Evolutionary conservation across 1,284 basidiomycete genomes (phyloP).

Genomic region (Trametes sp.): DNA sequence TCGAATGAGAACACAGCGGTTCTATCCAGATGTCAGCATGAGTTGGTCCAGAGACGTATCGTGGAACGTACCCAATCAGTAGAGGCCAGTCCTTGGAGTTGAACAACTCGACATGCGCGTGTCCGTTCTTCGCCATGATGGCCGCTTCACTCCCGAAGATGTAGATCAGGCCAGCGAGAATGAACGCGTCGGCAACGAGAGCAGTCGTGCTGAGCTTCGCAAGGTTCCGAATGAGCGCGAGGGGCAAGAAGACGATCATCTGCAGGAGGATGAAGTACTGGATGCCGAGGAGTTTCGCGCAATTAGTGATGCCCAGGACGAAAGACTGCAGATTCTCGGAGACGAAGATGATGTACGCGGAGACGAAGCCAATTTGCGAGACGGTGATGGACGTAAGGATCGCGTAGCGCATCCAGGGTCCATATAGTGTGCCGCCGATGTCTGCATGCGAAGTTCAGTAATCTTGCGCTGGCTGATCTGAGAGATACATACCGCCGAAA

Average conservation of each 20-base stretch:
- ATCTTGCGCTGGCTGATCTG: background rate
- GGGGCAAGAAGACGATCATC: constrained; percentile 86
- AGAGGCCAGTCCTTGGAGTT: constrained; percentile 91
- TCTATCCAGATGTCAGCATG: constrained; percentile 46
- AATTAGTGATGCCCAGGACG: constrained; percentile 85
- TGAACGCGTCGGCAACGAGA: constrained; percentile 94
- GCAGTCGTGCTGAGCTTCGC: constrained; percentile 94
- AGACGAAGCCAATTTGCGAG: constrained; percentile 91
- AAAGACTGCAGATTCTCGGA: constrained; percentile 93
- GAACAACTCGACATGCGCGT: constrained; percentile 89
- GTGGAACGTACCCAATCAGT: constrained; percentile 80
- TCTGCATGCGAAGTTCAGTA: constrained; percentile 57
- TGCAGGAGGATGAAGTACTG: constrained; percentile 87
- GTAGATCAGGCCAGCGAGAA: constrained; percentile 88
- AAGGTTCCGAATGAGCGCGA: constrained; percentile 88
- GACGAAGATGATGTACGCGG: constrained; percentile 96
- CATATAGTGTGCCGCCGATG: constrained; percentile 93
- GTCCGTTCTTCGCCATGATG: constrained; percentile 70
- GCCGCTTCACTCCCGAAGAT: constrained; percentile 85
- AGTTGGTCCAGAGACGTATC: background rate
- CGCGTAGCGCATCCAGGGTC: constrained; percentile 89
- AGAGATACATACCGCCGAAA: constrained; percentile 78
- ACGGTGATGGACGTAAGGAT: constrained; percentile 91
- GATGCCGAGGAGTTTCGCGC: constrained; percentile 74
- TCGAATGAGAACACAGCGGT: constrained; percentile 99